Conservation (phyloP, 1,139 yeast species). For the Pneumocystis carinii region DNA sequence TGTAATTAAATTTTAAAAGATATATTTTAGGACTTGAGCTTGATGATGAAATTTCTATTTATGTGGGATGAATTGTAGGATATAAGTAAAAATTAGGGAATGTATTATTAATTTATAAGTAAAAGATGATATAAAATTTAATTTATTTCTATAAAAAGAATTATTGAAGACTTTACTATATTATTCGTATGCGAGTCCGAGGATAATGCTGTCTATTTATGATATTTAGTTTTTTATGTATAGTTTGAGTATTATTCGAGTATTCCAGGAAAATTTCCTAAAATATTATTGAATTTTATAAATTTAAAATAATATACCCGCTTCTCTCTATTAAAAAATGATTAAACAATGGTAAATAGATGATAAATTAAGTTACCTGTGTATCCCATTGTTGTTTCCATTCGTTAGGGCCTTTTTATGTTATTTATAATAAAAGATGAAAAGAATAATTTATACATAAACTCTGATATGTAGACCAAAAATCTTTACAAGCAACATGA, state of each 20-base stretch:
- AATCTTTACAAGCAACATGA: constrained; percentile 91
- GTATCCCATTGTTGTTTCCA: not conserved
- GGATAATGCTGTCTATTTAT: not conserved
- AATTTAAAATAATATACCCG: not conserved
- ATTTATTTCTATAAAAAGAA: not conserved
- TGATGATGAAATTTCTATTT: too few relatives aligned
- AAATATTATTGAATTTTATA: not conserved
- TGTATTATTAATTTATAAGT: too few relatives aligned
- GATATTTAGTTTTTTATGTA: not conserved
- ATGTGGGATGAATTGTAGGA: too few relatives aligned
- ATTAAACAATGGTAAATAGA: not conserved
- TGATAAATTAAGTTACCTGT: not conserved
- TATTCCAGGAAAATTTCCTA: not conserved
- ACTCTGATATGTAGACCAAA: constrained; percentile 20
- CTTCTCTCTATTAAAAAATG: not conserved
- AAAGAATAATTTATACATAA: not conserved
- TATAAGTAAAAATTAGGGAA: too few relatives aligned
- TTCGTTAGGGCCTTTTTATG: not conserved
- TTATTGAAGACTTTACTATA: not conserved
- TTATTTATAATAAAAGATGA: not conserved
- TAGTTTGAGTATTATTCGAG: not conserved
- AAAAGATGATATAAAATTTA: too few relatives aligned
- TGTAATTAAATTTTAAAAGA: too few relatives aligned
- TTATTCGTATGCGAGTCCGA: not conserved
- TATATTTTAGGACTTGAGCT: too few relatives aligned